Base-by-base conservation (phyloP, 306 rosid species). In the Cyamopsis tetragonoloba region DNA sequence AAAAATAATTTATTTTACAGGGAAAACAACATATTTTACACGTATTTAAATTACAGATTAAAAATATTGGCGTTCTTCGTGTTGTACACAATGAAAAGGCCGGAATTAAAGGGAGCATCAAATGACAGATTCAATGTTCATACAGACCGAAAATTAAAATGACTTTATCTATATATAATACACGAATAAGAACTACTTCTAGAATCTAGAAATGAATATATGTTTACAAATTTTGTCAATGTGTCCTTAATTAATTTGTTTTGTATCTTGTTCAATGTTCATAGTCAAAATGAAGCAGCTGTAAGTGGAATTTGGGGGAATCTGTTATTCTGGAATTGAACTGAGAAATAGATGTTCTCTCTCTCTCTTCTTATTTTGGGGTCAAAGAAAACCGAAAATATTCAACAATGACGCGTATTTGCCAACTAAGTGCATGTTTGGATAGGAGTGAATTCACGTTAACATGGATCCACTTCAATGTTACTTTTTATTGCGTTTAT, bases 201-300 rank as follows among this genome's bases (percentile, higher is more conserved):
- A 17, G 43, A 64, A 28, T 28, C 41, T 27, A 17, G 43, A 64
- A 28, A 46, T 8, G n/a, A 12, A 30, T 65, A 30, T 65, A 12
- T 30, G 35, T 0, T 7, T 30, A 8, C 0, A 7, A 17, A 15
- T 26, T 64, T 44, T 17, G 46, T 49, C 19, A 28, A 46, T 3
- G 3, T 6, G 3, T 11, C 10, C n/a, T n/a, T n/a, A n/a, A n/a
- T n/a, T n/a, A n/a, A 2, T 6, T 19, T 38, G 1, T 9, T 48
- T 66, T 65, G 19, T 19, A 27, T n/a, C 6, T 17, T 47, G 31
- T 46, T 20, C 24, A 19, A 10, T 47, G 31, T 46, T 20, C 24
- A 19, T 20, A 48, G 61, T 66, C 72, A 66, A 66, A 34, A 59
- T 59, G 68, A 34, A 35, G 68, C 39, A 32, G 61, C 60, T 34